Evolutionary conservation across 768 basidiomycete species (phyloP), one percentile per base, ranked within the genome.

Genomic region (Boletus bicolor): DNA sequence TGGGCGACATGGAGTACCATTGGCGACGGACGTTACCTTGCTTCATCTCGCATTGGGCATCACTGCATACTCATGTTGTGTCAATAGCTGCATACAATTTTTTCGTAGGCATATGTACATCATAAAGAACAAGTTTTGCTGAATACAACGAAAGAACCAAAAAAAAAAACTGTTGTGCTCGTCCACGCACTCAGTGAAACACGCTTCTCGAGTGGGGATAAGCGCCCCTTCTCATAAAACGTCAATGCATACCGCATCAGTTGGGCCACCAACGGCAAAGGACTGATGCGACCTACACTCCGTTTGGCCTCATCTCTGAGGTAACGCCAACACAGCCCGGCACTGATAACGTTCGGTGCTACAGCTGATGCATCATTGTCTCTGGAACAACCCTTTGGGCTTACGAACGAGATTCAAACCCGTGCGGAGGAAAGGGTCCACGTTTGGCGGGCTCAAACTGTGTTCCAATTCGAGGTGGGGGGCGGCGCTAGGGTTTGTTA

Each of bases 91-190:
- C 70, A 71, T 73, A 68, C 63, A 60, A 48, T 52, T 59, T 53
- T 56, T 64, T 57, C 59, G 61, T 68, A 62, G 64, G 72, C 72
- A 71, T 72, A 60, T 71, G 71, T 73, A 73, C 68, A 60, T 60
- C 60, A 71, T 51, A 64, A 60, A 62, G 63, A 69, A 56, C 59
- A 63, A 66, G 56, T 56, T 63, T 61, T 68, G 60, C 62, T 68
- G 56, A 72, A 64, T 62, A 62, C 66, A 52, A 63, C 9, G 24
- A 57, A 39, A 51, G 30, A 21, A 36, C 15, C 7, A 42, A 54
- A 26, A 9, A 17, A 17, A 44, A n/a, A n/a, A 28, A 43, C 9
- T 37, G 2, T 34, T 1, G 37, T 4, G 28, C 7, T 51, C 12
- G 9, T 30, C 12, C 17, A 17, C 35, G 10, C 4, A 12, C 17